Evolutionary conservation across 116 monocot genomes (phyloP).

Genomic region (Cymodocea nodosa): DNA sequence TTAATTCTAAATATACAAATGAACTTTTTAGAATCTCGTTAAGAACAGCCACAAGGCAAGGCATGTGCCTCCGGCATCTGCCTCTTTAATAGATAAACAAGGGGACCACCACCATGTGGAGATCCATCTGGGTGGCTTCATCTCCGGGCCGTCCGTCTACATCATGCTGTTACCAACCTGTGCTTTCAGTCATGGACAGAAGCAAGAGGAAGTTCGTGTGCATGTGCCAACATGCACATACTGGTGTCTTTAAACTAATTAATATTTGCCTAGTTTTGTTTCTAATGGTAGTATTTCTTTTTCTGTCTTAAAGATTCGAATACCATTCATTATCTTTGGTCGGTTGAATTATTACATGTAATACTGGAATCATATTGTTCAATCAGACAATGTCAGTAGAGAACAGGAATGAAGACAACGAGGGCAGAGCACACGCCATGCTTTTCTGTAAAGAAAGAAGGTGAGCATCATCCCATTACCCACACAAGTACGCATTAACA

Average conservation of each 20-base stretch:
- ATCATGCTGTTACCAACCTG: not conserved
- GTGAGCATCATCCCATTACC: not conserved
- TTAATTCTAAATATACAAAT: too few relatives aligned
- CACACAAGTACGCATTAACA: too few relatives aligned
- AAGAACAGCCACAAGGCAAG: not conserved
- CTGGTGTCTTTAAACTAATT: not conserved
- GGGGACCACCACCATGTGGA: not conserved
- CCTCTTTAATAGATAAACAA: too few relatives aligned
- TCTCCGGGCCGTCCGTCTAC: not conserved
- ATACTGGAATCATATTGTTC: too few relatives aligned
- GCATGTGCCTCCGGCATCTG: not conserved
- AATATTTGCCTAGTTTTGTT: not conserved
- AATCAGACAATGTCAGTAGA: not conserved
- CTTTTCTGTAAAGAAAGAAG: not conserved
- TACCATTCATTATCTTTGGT: too few relatives aligned
- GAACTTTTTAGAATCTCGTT: not conserved
- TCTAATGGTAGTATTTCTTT: not conserved
- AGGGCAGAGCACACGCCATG: too few relatives aligned
- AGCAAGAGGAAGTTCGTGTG: not conserved
- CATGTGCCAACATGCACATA: not conserved
- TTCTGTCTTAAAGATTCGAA: too few relatives aligned
- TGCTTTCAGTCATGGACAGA: not conserved
- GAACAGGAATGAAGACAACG: not conserved
- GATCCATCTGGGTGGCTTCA: too few relatives aligned
- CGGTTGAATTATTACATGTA: too few relatives aligned